phyloP scores from a whole-genome alignment of 2,329 filamentous ascomycete species.

The Macrophomina tecta region DNA sequence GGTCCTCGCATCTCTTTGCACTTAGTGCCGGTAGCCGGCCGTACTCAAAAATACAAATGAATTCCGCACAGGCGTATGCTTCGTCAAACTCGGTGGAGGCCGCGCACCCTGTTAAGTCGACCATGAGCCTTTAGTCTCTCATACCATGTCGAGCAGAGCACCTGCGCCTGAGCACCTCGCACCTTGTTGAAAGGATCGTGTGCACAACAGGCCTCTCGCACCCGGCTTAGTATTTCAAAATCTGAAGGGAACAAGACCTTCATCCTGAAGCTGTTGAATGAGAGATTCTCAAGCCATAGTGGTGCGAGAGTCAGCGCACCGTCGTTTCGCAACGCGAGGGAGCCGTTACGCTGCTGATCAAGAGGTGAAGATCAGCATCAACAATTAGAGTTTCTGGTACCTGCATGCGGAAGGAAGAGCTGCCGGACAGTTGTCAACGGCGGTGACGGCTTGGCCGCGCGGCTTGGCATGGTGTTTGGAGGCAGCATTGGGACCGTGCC shows the following conservation, averaged over 20 bases:
- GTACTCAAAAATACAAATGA: neutral
- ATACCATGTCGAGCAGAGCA: neutral
- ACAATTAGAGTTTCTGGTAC: neutral
- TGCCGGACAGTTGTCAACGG: slow-evolving; percentile 10
- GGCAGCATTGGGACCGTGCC: slow-evolving; percentile 10
- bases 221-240: neutral
- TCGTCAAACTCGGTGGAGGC: neutral
- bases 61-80: neutral
- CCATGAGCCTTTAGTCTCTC: neutral
- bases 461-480: slow-evolving; percentile 16
- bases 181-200: neutral
- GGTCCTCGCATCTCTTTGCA: neutral
- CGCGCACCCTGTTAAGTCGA: neutral
- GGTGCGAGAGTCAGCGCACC: neutral
- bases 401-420: slow-evolving; percentile 5
- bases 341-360: neutral
- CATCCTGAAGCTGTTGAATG: neutral
- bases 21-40: neutral
- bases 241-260: too few species aligned
- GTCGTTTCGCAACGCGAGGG: neutral
- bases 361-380: neutral
- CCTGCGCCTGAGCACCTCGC: neutral
- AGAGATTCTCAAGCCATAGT: neutral
- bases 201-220: neutral
- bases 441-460: slow-evolving; percentile 15